Percentiles rank a stretch among this genome's conserved stretches.
phyloP scores from a whole-genome alignment of 805 yeast genomes.

The Nakazawaea pomicola region DNA sequence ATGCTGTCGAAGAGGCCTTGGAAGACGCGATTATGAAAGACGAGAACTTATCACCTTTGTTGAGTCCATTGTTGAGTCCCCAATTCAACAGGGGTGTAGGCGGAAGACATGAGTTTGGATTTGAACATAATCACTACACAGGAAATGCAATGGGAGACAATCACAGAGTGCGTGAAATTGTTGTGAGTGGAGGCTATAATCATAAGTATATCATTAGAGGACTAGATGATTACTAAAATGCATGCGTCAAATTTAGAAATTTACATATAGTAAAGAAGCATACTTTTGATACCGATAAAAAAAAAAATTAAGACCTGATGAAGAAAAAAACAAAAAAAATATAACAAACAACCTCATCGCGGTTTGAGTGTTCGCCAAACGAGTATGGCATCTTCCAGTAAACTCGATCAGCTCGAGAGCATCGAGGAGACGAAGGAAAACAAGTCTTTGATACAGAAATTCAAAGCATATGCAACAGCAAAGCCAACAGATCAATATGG shows the following conservation, averaged over 20 bases:
- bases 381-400: too few relatives aligned
- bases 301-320: not conserved
- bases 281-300: too few relatives aligned
- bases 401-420: too few relatives aligned
- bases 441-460: conserved; percentile 21
- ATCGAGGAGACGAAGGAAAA: conserved; percentile 10
- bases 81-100: conserved; percentile 10
- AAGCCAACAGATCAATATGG: conserved; percentile 41
- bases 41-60: conserved; percentile 39
- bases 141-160: not conserved
- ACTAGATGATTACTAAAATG: conserved; percentile 11
- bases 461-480: conserved; percentile 23
- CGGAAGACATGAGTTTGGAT: conserved; percentile 6
- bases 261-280: not conserved
- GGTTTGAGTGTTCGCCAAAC: not conserved
- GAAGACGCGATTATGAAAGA: conserved; percentile 43
- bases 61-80: conserved; percentile 35
- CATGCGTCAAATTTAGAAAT: not conserved
- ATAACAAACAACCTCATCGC: not conserved
- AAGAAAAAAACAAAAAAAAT: not conserved
- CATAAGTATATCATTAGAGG: conserved; percentile 30
- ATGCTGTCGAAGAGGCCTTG: conserved; percentile 42
- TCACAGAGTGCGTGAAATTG: conserved; percentile 17
- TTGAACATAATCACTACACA: conserved; percentile 3
- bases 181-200: conserved; percentile 29